phyloP scores from a whole-genome alignment of 352 stramenopile species.

The Pythium biforme region DNA sequence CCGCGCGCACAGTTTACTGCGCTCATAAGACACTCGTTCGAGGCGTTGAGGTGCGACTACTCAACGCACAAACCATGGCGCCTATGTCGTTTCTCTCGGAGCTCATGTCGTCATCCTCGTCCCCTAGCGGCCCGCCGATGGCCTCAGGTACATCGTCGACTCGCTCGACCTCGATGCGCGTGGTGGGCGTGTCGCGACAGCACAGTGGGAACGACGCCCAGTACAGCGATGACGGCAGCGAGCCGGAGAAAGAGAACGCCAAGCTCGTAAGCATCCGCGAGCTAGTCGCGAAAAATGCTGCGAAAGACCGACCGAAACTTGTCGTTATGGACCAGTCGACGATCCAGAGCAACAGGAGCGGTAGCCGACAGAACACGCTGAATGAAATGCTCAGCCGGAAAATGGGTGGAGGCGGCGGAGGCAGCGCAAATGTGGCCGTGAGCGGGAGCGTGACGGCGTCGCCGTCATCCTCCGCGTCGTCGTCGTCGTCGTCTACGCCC shows the following conservation, averaged over 20 bases:
- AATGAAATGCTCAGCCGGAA: constrained; percentile 16
- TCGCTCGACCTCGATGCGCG: constrained; percentile 15
- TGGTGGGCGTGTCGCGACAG: constrained; percentile 56
- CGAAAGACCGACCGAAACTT: constrained; percentile 21
- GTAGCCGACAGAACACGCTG: constrained; percentile 11
- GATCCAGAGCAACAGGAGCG: constrained; percentile 15
- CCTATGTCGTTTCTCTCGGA: constrained; percentile 59
- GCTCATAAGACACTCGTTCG: background rate
- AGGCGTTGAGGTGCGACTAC: constrained; percentile 11
- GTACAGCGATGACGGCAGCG: constrained; percentile 6
- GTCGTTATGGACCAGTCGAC: constrained; percentile 32
- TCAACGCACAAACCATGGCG: constrained; percentile 33
- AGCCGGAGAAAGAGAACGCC: constrained; percentile 34
- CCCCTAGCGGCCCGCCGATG: constrained; percentile 4
- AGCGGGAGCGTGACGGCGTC: constrained; percentile 12
- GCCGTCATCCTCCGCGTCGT: constrained; percentile 15
- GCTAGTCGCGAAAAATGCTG: constrained; percentile 36
- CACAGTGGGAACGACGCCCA: constrained; percentile 28
- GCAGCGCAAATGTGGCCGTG: background rate
- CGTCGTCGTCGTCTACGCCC: constrained; percentile 17
- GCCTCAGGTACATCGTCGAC: background rate
- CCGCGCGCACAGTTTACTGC: background rate
- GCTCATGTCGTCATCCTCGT: constrained; percentile 43
- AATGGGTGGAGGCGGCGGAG: constrained; percentile 2
- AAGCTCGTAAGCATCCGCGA: constrained; percentile 66